A percentile compares a stretch with the other conserved stretches of the same genome.
Evolutionary conservation across 2,329 filamentous ascomycete species (phyloP).

Genomic region (Monosporascus sp.): DNA sequence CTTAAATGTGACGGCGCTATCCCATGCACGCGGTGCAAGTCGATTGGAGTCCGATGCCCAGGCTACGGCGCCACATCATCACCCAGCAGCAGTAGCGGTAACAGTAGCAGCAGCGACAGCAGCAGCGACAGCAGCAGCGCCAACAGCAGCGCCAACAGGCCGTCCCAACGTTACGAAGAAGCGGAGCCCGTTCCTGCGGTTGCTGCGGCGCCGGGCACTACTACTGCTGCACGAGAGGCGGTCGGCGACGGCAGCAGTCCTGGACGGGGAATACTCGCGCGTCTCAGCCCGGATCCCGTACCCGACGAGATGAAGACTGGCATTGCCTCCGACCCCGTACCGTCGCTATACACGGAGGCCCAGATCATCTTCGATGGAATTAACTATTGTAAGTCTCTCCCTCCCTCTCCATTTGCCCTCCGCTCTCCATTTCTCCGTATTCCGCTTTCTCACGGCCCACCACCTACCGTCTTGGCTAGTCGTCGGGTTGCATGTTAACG

Average conservation of each 20-base stretch:
- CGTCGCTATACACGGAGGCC: conserved; percentile 8
- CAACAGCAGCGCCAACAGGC: neutral
- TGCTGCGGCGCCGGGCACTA: neutral
- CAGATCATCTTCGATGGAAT: conserved; percentile 10
- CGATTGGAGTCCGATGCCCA: neutral
- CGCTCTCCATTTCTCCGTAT: neutral
- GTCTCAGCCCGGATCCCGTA: conserved; percentile 5
- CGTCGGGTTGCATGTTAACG: neutral
- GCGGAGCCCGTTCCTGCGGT: neutral
- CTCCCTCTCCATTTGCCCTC: neutral
- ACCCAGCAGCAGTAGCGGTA: neutral
- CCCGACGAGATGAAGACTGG: neutral
- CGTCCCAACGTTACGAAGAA: neutral
- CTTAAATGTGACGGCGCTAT: neutral
- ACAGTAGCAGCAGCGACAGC: neutral
- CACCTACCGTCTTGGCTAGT: too few species aligned
- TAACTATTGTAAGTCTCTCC: conserved; percentile 7
- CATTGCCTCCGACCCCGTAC: conserved; percentile 3
- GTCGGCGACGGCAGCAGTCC: neutral
- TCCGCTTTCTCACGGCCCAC: neutral
- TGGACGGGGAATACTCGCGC: conserved; percentile 1
- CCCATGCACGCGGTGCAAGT: neutral
- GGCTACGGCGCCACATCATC: neutral
- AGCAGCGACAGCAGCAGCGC: neutral
- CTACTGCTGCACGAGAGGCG: neutral